Evolutionary conservation across 2,329 filamentous ascomycete species (phyloP), one percentile per base, ranked within the genome.

Genomic region (Ustulina deusta): DNA sequence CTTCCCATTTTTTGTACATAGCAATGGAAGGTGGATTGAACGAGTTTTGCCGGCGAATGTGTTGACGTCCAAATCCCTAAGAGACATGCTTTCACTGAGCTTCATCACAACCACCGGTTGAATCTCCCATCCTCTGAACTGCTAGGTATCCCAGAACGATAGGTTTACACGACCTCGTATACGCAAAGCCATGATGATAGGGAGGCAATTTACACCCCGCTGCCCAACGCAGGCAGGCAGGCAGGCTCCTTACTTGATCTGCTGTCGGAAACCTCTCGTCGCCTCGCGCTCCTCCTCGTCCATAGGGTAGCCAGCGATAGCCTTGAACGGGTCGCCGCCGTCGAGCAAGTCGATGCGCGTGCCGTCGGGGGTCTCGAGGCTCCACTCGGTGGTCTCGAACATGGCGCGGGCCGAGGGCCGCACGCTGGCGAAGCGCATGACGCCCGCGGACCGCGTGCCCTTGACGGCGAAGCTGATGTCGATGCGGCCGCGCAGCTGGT

Each of bases 361-460:
- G 46, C 86, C 86, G 72, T 91, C 88, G 59, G 83, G 83, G 69
- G 88, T 89, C 78, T 90, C 89, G 74, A 99, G 82, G 77, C 91
- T 96, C 94, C 95, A 99, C 83, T 94, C 92, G 65, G 90, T 87
- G 40, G 96, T 99, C 82, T 93, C 90, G 80, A 97, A 98, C 84
- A 87, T 81, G 42, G 83, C 84, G 74, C 87, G 86, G 65, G 83
- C 73, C 7, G 80, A 81, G 73, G 87, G 89, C 77, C 96, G 87
- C 78, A 87, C 84, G 83, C 93, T 96, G 73, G 85, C 87, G 80
- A 99, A 97, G 76, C 88, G 87, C 87, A 97, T 96, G 77, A 89
- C 85, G 7, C 90, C 96, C 73, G 84, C 82, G 65, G 81, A 83
- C 78, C 85, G 89, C 34, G 89, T 93, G 46, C 96, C 96, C 81